phyloP scores from a whole-genome alignment of 2,329 filamentous ascomycete genomes.

The Fusarium sp. region DNA sequence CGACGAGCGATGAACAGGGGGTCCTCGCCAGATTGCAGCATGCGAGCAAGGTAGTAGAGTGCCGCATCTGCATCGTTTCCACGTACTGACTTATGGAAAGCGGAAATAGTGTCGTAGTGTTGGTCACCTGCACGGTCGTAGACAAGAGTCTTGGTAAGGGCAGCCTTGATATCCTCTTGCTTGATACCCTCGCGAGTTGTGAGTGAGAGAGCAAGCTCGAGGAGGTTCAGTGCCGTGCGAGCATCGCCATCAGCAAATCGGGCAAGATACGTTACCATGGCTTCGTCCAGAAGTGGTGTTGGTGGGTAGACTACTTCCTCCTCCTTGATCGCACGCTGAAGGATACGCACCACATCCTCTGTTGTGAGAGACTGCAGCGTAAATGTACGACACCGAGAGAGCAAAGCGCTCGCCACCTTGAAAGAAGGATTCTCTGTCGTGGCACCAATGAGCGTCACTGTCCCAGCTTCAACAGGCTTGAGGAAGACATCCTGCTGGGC shows the following conservation, averaged over 20 bases:
- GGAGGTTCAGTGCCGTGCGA: constrained; percentile 89
- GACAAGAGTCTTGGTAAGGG: constrained; percentile 90
- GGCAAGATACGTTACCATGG: constrained; percentile 84
- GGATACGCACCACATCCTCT: constrained; percentile 78
- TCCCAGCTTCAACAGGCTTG: constrained; percentile 89
- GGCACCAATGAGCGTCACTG: constrained; percentile 91
- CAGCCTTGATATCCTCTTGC: constrained; percentile 80
- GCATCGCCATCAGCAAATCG: constrained; percentile 93
- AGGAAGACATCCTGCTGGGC: constrained; percentile 95
- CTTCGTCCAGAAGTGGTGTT: constrained; percentile 76
- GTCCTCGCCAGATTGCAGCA: constrained; percentile 96
- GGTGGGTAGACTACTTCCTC: constrained; percentile 63
- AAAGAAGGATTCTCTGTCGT: constrained; percentile 96
- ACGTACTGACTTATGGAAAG: constrained; percentile 95
- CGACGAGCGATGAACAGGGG: constrained; percentile 91
- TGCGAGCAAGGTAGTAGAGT: constrained; percentile 93
- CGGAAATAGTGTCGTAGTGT: constrained; percentile 97
- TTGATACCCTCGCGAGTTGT: constrained; percentile 71
- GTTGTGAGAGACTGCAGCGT: constrained; percentile 81
- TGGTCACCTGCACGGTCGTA: constrained; percentile 96
- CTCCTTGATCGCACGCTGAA: constrained; percentile 78
- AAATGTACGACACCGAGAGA: constrained; percentile 92
- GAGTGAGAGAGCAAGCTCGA: constrained; percentile 88
- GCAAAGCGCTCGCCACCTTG: constrained; percentile 87
- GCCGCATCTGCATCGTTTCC: constrained; percentile 89